Conservation (phyloP, 2,329 filamentous ascomycete genomes). For the Hypoxylon sp. region DNA sequence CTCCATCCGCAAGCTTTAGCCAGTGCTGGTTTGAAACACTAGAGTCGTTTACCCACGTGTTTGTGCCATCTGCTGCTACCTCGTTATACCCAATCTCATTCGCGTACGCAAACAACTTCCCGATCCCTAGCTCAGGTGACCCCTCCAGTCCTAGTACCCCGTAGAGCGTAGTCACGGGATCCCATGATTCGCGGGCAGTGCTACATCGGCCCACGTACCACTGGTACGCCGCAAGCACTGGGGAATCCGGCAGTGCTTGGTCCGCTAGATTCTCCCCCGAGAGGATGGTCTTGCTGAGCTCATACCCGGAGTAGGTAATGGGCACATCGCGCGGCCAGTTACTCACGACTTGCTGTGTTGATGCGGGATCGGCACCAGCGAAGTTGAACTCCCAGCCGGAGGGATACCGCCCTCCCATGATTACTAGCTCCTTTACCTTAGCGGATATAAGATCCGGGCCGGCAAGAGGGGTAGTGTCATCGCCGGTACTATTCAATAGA, state of each 20-base stretch:
- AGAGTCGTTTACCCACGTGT: slow-evolving; percentile 60
- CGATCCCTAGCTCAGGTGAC: slow-evolving; percentile 50
- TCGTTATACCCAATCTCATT: slow-evolving; percentile 60
- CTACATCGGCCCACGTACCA: slow-evolving; percentile 58
- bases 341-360: slow-evolving; percentile 62
- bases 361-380: slow-evolving; percentile 57
- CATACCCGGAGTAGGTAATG: slow-evolving; percentile 61
- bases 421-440: slow-evolving; percentile 65
- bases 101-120: slow-evolving; percentile 56
- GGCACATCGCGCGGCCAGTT: slow-evolving; percentile 58
- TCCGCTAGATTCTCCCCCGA: slow-evolving; percentile 58
- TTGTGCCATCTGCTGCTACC: slow-evolving; percentile 59
- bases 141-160: slow-evolving; percentile 55
- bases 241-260: slow-evolving; percentile 54
- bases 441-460: slow-evolving; percentile 59
- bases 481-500: slow-evolving; percentile 62
- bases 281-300: slow-evolving; percentile 61
- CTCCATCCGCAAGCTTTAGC: slow-evolving; percentile 53
- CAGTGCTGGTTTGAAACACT: slow-evolving; percentile 58
- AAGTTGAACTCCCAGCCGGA: slow-evolving; percentile 67
- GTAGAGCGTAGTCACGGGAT: slow-evolving; percentile 61
- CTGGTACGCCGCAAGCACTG: slow-evolving; percentile 58
- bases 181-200: slow-evolving; percentile 58
- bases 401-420: slow-evolving; percentile 68
- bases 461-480: slow-evolving; percentile 57